A percentile compares a stretch with the other conserved stretches of the same genome.
These are phyloP conservation scores for Crotalaria pallida DNA, from an alignment of 306 rosid genomes.

Conservation along the genomic window DNA sequence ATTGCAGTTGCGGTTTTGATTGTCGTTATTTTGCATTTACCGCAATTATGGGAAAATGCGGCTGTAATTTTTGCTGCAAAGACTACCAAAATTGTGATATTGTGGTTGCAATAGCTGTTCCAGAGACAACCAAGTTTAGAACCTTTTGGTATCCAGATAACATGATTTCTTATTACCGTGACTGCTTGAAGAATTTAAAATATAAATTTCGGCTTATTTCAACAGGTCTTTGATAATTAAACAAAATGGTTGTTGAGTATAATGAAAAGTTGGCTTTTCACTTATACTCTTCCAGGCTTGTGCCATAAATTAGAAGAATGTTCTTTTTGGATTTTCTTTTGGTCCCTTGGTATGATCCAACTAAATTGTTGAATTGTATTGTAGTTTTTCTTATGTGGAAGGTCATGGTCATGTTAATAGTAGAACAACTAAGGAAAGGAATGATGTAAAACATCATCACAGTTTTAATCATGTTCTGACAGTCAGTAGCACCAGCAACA, in stretches of 20 bases:
- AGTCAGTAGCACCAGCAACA: not conserved
- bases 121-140: too few relatives aligned
- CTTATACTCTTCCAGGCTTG: not conserved
- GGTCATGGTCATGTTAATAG: not conserved
- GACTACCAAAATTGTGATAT: too few relatives aligned
- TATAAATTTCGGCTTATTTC: not conserved
- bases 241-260: not conserved
- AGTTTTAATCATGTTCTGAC: not conserved
- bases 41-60: too few relatives aligned
- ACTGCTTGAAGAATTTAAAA: not conserved
- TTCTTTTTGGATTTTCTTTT: not conserved
- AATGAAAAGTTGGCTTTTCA: not conserved
- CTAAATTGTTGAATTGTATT: not conserved
- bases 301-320: not conserved
- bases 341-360: not conserved
- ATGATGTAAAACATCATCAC: not conserved
- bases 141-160: too few relatives aligned
- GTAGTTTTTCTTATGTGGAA: not conserved
- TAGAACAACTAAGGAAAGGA: not conserved
- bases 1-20: too few relatives aligned
- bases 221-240: not conserved
- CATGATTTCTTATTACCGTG: not conserved
- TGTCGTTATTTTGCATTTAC: too few relatives aligned
- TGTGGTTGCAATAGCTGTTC: too few relatives aligned
- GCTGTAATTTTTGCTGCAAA: too few relatives aligned